Evolutionary conservation across 768 basidiomycete species (phyloP).

Genomic region (Suillus paluster): DNA sequence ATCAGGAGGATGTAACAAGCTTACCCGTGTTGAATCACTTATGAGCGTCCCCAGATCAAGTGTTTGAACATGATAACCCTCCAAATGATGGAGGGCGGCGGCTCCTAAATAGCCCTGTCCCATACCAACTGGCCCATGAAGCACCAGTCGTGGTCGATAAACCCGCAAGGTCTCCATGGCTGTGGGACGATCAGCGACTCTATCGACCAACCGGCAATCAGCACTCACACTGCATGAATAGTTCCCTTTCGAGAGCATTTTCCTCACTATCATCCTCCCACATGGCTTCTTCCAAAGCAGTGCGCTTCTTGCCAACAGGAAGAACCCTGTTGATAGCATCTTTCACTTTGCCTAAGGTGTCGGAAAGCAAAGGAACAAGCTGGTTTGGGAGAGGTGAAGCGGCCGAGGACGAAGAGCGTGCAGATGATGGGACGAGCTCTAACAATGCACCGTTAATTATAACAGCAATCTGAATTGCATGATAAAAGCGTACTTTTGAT

Average conservation of each 20-base stretch:
- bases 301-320: constrained; percentile 80
- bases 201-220: neutral
- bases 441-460: neutral
- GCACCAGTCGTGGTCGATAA: constrained; percentile 84
- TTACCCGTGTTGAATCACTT: constrained; percentile 86
- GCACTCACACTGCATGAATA: constrained; percentile 80
- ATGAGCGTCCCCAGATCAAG: constrained; percentile 89
- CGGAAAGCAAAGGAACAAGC: constrained; percentile 75
- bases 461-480: neutral
- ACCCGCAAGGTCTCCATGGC: constrained; percentile 92
- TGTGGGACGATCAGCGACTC: constrained; percentile 34
- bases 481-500: constrained; percentile 76
- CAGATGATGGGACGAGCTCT: constrained; percentile 93
- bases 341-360: constrained; percentile 74
- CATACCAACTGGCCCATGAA: constrained; percentile 86
- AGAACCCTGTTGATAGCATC: constrained; percentile 71
- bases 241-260: constrained; percentile 87
- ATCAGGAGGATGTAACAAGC: constrained; percentile 28
- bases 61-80: constrained; percentile 95
- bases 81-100: constrained; percentile 90
- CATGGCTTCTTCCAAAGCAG: constrained; percentile 92
- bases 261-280: constrained; percentile 83
- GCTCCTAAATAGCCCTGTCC: constrained; percentile 91
- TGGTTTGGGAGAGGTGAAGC: constrained; percentile 87
- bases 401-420: constrained; percentile 84